Evolutionary conservation across 2,329 filamentous ascomycete genomes (phyloP), one percentile per base, ranked within the genome.

Genomic region (Talaromyces sp.): DNA sequence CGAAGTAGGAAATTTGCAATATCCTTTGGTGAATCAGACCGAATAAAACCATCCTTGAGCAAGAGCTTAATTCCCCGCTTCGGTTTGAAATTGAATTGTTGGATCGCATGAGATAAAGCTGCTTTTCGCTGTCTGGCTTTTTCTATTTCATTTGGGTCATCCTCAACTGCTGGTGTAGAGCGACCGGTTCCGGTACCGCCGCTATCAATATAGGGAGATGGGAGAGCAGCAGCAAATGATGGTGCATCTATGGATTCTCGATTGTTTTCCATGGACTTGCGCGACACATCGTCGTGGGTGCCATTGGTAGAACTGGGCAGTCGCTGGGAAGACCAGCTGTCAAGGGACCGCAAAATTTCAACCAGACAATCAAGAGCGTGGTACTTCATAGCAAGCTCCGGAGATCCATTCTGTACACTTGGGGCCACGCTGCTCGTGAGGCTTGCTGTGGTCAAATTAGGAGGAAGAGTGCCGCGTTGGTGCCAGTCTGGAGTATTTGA

Each of bases 81-180:
- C 0, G 96, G 93, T 77, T 99, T 99, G 83, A 94, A 97, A 76
- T 99, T 99, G 84, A 99, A 99, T 68, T 92, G 90, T 59, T 89
- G 88, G 63, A 97, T 90, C 1, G 91, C 94, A 71, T 96, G 95
- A 61, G 89, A 91, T 67, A 98, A 81, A 0, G 95, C 95, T 7
- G 92, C 98, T 80, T 99, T 99, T 68, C 90, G 87, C 67, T 93
- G 91, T 79, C 98, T 98, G 64, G 93, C 92, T 77, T 90, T 96
- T 73, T 98, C 95, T n/a, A 99, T 83, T 72, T 97, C 90, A 68
- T 89, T 92, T 0, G 94, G 94, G 72, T 99, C 95, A 73, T 99
- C 96, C 65, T 97, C 93, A 3, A 87, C 79, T 31, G 89, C 80
- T 22, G 88, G 90, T 0, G 91, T 93, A 31, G 77, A 89, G 8